phyloP scores from a whole-genome alignment of 1,284 basidiomycete species.

The Grifola frondosa region DNA sequence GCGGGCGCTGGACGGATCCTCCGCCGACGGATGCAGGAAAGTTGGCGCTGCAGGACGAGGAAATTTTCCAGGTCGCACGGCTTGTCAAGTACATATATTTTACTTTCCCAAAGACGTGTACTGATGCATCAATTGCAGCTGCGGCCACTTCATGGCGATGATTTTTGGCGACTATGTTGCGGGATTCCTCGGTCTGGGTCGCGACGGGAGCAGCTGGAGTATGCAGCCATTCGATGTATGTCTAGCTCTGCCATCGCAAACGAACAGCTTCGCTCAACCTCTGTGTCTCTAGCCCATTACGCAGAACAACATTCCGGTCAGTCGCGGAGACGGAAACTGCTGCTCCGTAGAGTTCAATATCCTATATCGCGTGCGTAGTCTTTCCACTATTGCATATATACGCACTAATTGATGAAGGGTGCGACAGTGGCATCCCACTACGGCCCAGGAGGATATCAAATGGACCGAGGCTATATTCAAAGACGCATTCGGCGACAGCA shows the following conservation, averaged over 20 bases:
- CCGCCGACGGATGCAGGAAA: conserved; percentile 33
- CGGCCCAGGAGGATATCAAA: conserved; percentile 56
- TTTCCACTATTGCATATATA: too few species aligned
- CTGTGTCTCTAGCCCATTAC: conserved; percentile 45
- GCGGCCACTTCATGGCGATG: conserved; percentile 59
- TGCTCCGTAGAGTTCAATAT: conserved; percentile 75
- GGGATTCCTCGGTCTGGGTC: conserved; percentile 62
- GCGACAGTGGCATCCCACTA: conserved; percentile 63
- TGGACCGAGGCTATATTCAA: conserved; percentile 60
- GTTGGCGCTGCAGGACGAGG: conserved; percentile 57
- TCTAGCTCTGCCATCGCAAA: too few species aligned
- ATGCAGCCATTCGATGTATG: conserved; percentile 61
- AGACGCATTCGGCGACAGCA: conserved; percentile 38
- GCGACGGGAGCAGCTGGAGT: conserved; percentile 60
- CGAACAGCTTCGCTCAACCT: too few species aligned
- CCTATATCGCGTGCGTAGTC: conserved; percentile 47
- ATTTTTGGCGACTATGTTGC: conserved; percentile 75
- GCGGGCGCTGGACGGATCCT: conserved; percentile 40
- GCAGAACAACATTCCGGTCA: conserved; percentile 44
- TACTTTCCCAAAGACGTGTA: conserved; percentile 26
- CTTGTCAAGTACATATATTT: conserved; percentile 75
- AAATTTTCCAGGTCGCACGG: conserved; percentile 74
- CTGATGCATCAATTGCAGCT: conserved; percentile 15
- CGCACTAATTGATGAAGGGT: too few species aligned
- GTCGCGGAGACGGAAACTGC: conserved; percentile 70